phyloP scores from a whole-genome alignment of 768 basidiomycete genomes.

The Mycena crocata region DNA sequence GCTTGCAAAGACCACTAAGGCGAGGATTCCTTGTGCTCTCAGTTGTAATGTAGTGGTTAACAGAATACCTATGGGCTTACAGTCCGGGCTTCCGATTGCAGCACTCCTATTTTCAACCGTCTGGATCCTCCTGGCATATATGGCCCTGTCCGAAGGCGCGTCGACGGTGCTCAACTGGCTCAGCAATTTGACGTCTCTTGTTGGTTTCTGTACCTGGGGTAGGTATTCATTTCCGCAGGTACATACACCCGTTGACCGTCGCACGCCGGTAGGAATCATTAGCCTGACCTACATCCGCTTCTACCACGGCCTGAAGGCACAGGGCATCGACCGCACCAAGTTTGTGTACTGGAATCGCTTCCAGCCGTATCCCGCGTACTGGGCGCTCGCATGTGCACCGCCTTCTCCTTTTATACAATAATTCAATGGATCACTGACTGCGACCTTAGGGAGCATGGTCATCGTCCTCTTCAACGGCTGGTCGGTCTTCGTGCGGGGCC shows the following conservation, averaged over 20 bases:
- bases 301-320: conserved; percentile 49
- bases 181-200: conserved; percentile 58
- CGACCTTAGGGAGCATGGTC: conserved; percentile 22
- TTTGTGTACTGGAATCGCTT: conserved; percentile 61
- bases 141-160: conserved; percentile 54
- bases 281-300: conserved; percentile 32
- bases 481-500: conserved; percentile 31
- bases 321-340: conserved; percentile 63
- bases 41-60: neutral
- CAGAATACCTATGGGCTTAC: neutral
- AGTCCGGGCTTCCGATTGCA: conserved; percentile 21
- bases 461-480: conserved; percentile 37
- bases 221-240: neutral
- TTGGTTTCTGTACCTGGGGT: conserved; percentile 63
- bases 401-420: neutral
- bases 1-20: conserved; percentile 37
- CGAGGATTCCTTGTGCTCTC: neutral
- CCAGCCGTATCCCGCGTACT: conserved; percentile 63
- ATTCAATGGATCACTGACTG: neutral
- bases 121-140: conserved; percentile 52
- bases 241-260: neutral
- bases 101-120: conserved; percentile 21
- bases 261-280: conserved; percentile 16
- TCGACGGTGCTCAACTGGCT: conserved; percentile 63
- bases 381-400: conserved; percentile 42